These are phyloP conservation scores for Megacollybia marginata DNA, from an alignment of 768 basidiomycete species.

Conservation along the genomic window DNA sequence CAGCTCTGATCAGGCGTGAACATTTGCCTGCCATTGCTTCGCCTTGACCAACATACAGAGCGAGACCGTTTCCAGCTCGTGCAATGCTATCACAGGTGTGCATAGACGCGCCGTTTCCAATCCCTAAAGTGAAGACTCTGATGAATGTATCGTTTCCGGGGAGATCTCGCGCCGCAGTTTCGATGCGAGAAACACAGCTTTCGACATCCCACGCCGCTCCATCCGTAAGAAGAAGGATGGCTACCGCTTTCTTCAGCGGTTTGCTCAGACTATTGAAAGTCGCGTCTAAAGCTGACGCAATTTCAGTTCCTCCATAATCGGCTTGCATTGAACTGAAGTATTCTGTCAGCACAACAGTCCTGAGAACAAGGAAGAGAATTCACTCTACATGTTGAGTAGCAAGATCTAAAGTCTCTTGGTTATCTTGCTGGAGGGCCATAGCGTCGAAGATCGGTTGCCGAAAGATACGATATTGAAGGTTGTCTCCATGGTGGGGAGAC, in stretches of 20 bases:
- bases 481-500: too few species aligned
- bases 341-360: background rate
- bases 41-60: background rate
- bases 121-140: slow-evolving; percentile 8
- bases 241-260: background rate
- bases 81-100: slow-evolving; percentile 9
- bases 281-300: slow-evolving; percentile 1
- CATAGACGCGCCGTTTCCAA: slow-evolving; percentile 6
- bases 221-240: slow-evolving; percentile 9
- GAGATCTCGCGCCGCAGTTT: background rate
- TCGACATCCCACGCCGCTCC: slow-evolving; percentile 4
- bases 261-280: background rate
- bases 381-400: too few species aligned
- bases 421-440: too few species aligned
- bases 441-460: too few species aligned
- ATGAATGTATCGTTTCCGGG: background rate
- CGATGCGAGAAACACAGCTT: background rate
- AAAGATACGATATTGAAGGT: too few species aligned
- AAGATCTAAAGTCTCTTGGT: too few species aligned
- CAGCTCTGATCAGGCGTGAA: slow-evolving; percentile 1
- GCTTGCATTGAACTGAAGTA: slow-evolving; percentile 2
- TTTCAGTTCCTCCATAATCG: slow-evolving; percentile 10
- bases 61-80: slow-evolving; percentile 3
- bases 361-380: too few species aligned
- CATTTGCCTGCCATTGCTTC: slow-evolving; percentile 3